These are phyloP conservation scores for Phaffia tasmanica DNA, from an alignment of 768 basidiomycete genomes.

Conservation along the genomic window DNA sequence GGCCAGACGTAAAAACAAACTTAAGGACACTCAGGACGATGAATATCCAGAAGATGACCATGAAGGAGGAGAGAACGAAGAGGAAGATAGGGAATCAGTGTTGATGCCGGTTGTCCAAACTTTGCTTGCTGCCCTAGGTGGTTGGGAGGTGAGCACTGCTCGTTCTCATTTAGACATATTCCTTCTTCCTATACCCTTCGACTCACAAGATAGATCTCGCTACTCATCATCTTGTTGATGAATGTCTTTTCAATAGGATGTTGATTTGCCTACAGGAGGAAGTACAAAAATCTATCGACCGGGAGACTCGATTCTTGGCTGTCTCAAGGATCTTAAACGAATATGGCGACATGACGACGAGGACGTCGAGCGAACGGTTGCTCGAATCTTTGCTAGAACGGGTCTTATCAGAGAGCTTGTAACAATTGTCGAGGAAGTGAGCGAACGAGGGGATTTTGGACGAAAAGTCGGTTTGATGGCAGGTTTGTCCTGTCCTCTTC, in stretches of 20 bases:
- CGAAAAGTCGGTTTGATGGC: constrained; percentile 37
- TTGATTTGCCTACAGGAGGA: constrained; percentile 26
- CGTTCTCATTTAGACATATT: neutral
- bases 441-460: constrained; percentile 37
- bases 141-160: constrained; percentile 33
- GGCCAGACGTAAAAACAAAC: constrained; percentile 1
- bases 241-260: constrained; percentile 17
- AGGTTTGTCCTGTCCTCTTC: constrained; percentile 29
- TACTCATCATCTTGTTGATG: no score
- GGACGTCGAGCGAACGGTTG: constrained; percentile 91
- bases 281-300: constrained; percentile 36
- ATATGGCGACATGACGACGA: constrained; percentile 94
- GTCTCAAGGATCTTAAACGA: constrained; percentile 80
- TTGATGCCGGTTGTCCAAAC: constrained; percentile 38
- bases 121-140: constrained; percentile 37
- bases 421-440: constrained; percentile 31
- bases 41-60: constrained; percentile 1
- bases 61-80: constrained; percentile 19
- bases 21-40: neutral
- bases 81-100: constrained; percentile 23
- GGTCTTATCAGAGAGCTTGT: constrained; percentile 21
- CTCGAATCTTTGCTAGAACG: constrained; percentile 34
- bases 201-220: neutral
- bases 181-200: no score
- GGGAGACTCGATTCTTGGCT: constrained; percentile 37